These are phyloP conservation scores for Penicillium antarcticum DNA, from an alignment of 495 filamentous ascomycete species.

Conservation along the genomic window DNA sequence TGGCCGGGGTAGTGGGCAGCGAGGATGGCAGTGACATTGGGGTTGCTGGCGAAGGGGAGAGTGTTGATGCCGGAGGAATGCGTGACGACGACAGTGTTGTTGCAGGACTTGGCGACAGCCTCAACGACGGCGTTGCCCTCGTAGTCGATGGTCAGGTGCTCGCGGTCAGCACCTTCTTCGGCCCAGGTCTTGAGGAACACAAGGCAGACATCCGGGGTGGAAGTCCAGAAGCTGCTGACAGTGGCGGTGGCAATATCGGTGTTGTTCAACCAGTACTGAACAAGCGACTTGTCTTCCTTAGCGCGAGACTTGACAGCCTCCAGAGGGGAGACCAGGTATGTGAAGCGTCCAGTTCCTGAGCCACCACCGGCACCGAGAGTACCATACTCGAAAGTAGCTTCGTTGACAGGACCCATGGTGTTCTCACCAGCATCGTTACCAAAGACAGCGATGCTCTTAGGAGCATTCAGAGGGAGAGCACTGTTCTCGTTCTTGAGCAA, in stretches of 20 bases:
- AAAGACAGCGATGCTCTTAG: constrained; percentile 53
- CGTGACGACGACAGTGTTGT: constrained; percentile 60
- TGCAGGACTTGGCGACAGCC: constrained; percentile 53
- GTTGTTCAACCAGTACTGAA: constrained; percentile 40
- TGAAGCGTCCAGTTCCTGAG: constrained; percentile 52
- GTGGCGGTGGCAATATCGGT: constrained; percentile 28
- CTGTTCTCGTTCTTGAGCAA: constrained; percentile 59
- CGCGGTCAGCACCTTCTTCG: constrained; percentile 54
- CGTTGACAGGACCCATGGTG: constrained; percentile 40
- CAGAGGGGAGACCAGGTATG: constrained; percentile 52
- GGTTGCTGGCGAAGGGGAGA: constrained; percentile 56
- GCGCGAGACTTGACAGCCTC: constrained; percentile 58
- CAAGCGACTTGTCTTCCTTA: constrained; percentile 44
- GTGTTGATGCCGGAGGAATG: constrained; percentile 60
- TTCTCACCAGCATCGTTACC: constrained; percentile 60
- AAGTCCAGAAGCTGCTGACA: constrained; percentile 32
- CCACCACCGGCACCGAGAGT: constrained; percentile 57
- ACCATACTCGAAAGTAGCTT: constrained; percentile 49
- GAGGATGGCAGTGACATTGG: constrained; percentile 62
- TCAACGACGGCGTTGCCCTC: constrained; percentile 54
- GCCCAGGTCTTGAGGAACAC: constrained; percentile 57
- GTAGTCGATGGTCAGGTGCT: constrained; percentile 41
- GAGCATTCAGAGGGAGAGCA: constrained; percentile 50
- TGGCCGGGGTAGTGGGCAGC: constrained; percentile 58
- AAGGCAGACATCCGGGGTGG: constrained; percentile 55